These are phyloP conservation scores for Larix kaempferi DNA, from an alignment of 75 land plant species.

Conservation along the genomic window DNA sequence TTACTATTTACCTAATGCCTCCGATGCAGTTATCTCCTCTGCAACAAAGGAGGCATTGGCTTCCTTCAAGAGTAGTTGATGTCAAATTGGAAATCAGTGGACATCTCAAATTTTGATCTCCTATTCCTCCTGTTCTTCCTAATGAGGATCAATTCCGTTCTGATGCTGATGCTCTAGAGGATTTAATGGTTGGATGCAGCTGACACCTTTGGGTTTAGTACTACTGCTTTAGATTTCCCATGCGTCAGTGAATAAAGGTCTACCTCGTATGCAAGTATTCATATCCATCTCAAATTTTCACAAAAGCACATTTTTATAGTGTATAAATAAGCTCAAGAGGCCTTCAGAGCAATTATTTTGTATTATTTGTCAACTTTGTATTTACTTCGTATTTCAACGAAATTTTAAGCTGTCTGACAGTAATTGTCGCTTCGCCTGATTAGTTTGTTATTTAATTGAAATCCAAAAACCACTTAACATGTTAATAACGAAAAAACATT, in stretches of 20 bases:
- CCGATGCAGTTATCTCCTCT: constrained; percentile 94
- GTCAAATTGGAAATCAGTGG: background rate
- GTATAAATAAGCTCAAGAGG: no score
- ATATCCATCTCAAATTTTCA: no score
- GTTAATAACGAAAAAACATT: background rate
- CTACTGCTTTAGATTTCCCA: background rate
- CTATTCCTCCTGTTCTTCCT: background rate
- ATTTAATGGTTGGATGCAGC: background rate
- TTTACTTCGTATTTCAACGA: background rate
- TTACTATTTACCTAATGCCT: constrained; percentile 97
- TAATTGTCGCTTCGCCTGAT: no score
- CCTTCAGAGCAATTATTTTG: background rate
- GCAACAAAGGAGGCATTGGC: constrained; percentile 88
- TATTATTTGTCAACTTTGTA: background rate
- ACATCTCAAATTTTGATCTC: background rate
- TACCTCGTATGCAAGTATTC: background rate
- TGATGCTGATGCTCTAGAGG: background rate
- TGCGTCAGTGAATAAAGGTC: no score
- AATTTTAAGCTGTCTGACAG: no score
- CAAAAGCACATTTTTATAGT: no score
- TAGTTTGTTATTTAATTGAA: no score
- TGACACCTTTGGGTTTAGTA: no score
- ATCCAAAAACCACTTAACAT: no score
- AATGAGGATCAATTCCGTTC: background rate
- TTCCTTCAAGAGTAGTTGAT: constrained; percentile 61